phyloP scores from a whole-genome alignment of 306 rosid species.

The Fragaria iinumae region DNA sequence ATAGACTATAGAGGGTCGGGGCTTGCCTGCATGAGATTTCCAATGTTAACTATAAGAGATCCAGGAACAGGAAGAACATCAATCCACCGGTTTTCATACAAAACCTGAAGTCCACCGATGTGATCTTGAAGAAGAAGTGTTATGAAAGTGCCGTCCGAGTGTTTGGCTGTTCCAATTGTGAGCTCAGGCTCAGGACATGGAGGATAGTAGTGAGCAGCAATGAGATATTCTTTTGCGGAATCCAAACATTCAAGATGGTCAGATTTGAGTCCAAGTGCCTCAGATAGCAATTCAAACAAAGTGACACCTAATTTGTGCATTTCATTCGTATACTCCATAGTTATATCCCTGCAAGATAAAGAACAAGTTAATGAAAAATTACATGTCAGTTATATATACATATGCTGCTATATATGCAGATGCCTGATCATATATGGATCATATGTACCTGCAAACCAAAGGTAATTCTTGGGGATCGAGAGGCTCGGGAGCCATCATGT shows the following conservation, averaged over 20 bases:
- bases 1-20: not conserved
- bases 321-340: not conserved
- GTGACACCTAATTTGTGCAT: not conserved
- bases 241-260: not conserved
- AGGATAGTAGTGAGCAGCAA: not conserved
- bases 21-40: constrained; percentile 1
- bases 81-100: not conserved
- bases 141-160: not conserved
- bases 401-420: not conserved
- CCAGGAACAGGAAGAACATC: not conserved
- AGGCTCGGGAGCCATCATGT: too few species aligned
- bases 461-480: not conserved
- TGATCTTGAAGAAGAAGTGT: constrained; percentile 1
- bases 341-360: constrained; percentile 3
- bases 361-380: too few species aligned
- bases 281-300: not conserved
- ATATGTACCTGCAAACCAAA: not conserved
- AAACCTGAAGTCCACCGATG: not conserved
- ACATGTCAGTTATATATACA: too few species aligned
- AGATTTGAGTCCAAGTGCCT: not conserved
- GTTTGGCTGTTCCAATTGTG: not conserved
- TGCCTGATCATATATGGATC: too few species aligned
- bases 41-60: not conserved
- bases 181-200: constrained; percentile 8
- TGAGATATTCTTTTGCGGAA: not conserved